Evolutionary conservation across 768 basidiomycete genomes (phyloP).

Genomic region (Pulveroboletus frians): DNA sequence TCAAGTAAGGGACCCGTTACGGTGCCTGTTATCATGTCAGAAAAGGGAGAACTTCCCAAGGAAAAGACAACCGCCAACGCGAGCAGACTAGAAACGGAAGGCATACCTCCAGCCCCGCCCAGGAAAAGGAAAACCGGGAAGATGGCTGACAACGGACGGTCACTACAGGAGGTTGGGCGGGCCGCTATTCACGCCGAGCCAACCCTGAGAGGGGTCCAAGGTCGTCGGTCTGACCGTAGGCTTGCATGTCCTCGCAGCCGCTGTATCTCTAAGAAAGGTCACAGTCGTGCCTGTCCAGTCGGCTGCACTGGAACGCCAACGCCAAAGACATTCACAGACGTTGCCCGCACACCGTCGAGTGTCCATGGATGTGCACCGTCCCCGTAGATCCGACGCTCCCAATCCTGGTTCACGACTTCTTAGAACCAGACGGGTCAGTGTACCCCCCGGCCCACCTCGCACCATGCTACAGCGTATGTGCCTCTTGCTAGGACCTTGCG

Average conservation of each 20-base stretch:
- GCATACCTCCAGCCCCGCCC: conserved; percentile 8
- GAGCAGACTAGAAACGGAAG: conserved; percentile 15
- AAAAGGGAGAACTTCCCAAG: conserved; percentile 21
- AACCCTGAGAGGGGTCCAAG: conserved; percentile 18
- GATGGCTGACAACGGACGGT: conserved; percentile 8
- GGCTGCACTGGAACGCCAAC: conserved; percentile 22
- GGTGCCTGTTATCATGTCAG: conserved; percentile 21
- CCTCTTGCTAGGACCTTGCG: neutral
- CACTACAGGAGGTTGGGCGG: conserved; percentile 12
- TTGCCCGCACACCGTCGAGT: conserved; percentile 22
- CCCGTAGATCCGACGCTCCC: conserved; percentile 20
- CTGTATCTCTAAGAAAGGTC: conserved; percentile 6
- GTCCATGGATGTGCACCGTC: conserved; percentile 24
- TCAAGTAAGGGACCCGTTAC: conserved; percentile 7
- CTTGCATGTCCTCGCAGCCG: neutral
- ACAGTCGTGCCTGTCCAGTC: conserved; percentile 21
- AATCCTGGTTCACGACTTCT: conserved; percentile 21
- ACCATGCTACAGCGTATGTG: conserved; percentile 66
- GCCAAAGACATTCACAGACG: conserved; percentile 20
- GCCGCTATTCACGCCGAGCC: conserved; percentile 11
- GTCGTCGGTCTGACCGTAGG: conserved; percentile 28
- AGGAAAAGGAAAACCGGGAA: conserved; percentile 29
- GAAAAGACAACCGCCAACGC: conserved; percentile 19
- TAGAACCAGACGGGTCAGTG: conserved; percentile 22
- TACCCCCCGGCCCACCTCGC: conserved; percentile 33